Evolutionary conservation across 2,329 filamentous ascomycete genomes (phyloP).

Genomic region (Xylaria sp.): DNA sequence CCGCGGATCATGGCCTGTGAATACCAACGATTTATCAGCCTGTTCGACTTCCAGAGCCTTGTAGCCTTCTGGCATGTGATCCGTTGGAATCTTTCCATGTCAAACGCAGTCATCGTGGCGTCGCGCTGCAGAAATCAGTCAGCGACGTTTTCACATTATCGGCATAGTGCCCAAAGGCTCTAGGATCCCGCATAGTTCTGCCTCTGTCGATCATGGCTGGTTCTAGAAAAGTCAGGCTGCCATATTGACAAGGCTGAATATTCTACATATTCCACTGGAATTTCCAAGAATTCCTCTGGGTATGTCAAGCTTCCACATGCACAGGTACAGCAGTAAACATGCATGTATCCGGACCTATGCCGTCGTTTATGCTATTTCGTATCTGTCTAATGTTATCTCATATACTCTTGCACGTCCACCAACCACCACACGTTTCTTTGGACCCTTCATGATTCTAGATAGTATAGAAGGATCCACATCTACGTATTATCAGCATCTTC

Average conservation of each 20-base stretch:
- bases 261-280: neutral
- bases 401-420: slow-evolving; percentile 7
- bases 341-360: too few species aligned
- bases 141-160: slow-evolving; percentile 1
- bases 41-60: neutral
- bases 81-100: neutral
- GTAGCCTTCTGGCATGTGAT: neutral
- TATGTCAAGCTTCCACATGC: slow-evolving; percentile 13
- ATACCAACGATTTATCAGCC: neutral
- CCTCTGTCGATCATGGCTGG: slow-evolving; percentile 14
- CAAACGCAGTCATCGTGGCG: neutral
- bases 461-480: slow-evolving; percentile 18
- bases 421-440: slow-evolving; percentile 22
- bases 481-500: slow-evolving; percentile 20
- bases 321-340: too few species aligned
- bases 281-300: neutral
- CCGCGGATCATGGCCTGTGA: too few species aligned
- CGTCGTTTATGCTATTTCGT: too few species aligned
- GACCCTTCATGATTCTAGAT: neutral
- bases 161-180: slow-evolving; percentile 9
- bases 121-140: neutral
- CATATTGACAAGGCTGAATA: neutral
- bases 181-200: slow-evolving; percentile 3
- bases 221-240: slow-evolving; percentile 18
- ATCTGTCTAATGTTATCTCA: neutral